phyloP scores from a whole-genome alignment of 345 rosid genomes.

The Eucalyptus albens region DNA sequence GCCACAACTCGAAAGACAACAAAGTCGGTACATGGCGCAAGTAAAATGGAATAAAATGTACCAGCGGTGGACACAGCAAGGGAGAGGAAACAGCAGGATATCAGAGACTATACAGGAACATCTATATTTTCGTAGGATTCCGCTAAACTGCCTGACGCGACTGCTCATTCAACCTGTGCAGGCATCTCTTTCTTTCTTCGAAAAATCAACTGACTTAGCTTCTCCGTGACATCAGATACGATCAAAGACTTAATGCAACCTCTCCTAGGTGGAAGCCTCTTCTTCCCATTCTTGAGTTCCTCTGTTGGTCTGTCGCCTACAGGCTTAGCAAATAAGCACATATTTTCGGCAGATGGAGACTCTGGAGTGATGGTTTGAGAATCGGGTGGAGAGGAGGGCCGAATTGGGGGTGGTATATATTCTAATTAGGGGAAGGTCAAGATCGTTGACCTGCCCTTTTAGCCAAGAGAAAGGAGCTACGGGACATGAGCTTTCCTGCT shows the following conservation, averaged over 20 bases:
- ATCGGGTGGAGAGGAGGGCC: background rate
- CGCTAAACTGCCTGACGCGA: background rate
- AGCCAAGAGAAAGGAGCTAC: background rate
- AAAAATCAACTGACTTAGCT: background rate
- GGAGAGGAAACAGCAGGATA: background rate
- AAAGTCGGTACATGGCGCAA: background rate
- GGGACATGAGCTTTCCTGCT: background rate
- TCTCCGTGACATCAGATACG: background rate
- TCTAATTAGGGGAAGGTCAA: background rate
- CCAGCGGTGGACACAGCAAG: background rate
- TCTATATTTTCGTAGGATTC: background rate
- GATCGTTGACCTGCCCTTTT: background rate
- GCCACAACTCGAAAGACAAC: background rate
- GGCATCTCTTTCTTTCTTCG: background rate
- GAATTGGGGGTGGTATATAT: background rate
- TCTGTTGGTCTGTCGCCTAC: background rate
- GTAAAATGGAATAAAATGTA: background rate
- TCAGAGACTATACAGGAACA: background rate
- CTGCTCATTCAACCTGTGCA: background rate
- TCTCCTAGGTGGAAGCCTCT: background rate
- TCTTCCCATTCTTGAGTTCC: background rate
- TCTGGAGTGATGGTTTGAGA: background rate
- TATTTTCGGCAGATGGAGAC: background rate
- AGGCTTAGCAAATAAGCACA: background rate
- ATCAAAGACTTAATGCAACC: background rate